These are phyloP conservation scores for Penicillium thymicola DNA, from an alignment of 2,329 filamentous ascomycete species.

Conservation along the genomic window DNA sequence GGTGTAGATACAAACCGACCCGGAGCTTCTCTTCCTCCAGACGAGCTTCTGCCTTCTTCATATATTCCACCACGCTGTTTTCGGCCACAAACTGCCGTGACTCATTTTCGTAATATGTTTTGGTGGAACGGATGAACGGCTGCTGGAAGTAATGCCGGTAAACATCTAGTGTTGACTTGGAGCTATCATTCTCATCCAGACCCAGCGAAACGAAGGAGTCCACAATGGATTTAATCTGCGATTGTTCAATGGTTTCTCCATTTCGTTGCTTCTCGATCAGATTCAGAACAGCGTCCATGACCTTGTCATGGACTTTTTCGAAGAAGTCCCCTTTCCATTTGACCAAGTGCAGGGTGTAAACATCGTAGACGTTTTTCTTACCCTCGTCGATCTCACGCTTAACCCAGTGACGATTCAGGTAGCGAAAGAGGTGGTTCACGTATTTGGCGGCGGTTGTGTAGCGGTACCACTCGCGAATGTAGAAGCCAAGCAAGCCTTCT, in stretches of 20 bases:
- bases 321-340: constrained; percentile 95
- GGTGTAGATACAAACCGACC: constrained; percentile 85
- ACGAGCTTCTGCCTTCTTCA: constrained; percentile 96
- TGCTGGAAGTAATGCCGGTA: constrained; percentile 90
- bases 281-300: constrained; percentile 93
- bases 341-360: constrained; percentile 93
- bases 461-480: constrained; percentile 93
- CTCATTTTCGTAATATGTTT: constrained; percentile 82
- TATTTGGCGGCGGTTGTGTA: constrained; percentile 96
- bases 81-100: constrained; percentile 93
- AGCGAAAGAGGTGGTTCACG: constrained; percentile 94
- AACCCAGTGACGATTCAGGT: constrained; percentile 97
- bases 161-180: constrained; percentile 91
- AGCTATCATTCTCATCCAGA: constrained; percentile 85
- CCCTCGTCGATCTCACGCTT: constrained; percentile 98
- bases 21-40: constrained; percentile 92
- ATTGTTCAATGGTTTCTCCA: constrained; percentile 95
- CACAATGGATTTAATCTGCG: constrained; percentile 94
- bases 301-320: constrained; percentile 73
- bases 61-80: constrained; percentile 97
- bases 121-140: constrained; percentile 84
- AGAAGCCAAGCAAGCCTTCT: constrained; percentile 85
- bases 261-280: constrained; percentile 96
- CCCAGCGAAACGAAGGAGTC: constrained; percentile 95
- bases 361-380: constrained; percentile 96